Conservation (phyloP, 805 yeast genomes). For the Starmera dryadoides region DNA sequence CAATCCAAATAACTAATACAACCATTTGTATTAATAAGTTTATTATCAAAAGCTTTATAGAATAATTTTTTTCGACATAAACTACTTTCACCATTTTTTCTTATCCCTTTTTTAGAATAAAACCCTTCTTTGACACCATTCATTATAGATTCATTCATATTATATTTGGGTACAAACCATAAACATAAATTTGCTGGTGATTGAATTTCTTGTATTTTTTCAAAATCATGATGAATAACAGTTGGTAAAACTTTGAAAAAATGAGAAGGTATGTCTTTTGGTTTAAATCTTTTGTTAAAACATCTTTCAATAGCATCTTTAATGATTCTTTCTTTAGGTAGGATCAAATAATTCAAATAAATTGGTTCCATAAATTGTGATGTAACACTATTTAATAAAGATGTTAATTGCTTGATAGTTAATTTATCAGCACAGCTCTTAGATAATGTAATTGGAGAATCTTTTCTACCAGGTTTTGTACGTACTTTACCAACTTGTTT, state of each 20-base stretch:
- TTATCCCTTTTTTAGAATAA: conserved; percentile 35
- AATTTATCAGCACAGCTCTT: conserved; percentile 90
- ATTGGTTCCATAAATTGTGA: conserved; percentile 25
- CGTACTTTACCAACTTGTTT: conserved; percentile 57
- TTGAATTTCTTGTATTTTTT: conserved; percentile 1
- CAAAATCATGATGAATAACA: neutral
- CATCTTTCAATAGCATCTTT: conserved; percentile 8
- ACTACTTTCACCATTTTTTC: conserved; percentile 34
- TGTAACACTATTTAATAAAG: conserved; percentile 42
- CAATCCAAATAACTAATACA: conserved; percentile 22
- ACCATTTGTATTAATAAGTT: neutral
- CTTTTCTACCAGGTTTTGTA: conserved; percentile 89
- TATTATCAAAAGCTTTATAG: conserved; percentile 2
- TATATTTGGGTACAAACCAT: conserved; percentile 16
- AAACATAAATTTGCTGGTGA: conserved; percentile 22
- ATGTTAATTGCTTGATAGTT: conserved; percentile 51
- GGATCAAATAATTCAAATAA: conserved; percentile 41
- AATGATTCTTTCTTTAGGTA: conserved; percentile 29
- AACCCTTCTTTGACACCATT: conserved; percentile 60
- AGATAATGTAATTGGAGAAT: conserved; percentile 63
- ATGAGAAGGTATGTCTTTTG: neutral
- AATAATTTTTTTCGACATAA: conserved; percentile 25
- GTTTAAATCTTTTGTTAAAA: conserved; percentile 9
- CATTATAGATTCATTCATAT: conserved; percentile 28
- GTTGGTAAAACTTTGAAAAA: conserved; percentile 6